Evolutionary conservation across 257 asterid genomes (phyloP).

Genomic region (Anisodus tanguticus): DNA sequence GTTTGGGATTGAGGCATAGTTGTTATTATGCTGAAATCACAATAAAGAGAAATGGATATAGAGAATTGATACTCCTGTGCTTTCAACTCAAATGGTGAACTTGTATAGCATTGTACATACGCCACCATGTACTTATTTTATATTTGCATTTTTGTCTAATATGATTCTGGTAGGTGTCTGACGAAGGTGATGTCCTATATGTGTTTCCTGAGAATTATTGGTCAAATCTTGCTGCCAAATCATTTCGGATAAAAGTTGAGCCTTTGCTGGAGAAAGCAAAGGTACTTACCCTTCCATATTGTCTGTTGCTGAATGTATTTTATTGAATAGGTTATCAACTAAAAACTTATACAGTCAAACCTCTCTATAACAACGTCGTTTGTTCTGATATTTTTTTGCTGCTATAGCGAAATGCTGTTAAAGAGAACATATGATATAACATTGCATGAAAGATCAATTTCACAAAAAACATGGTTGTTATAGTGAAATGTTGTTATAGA

Average conservation of each 20-base stretch:
- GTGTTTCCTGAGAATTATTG: conserved; percentile 76
- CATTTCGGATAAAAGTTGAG: conserved; percentile 70
- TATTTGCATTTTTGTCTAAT: neutral
- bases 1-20: no score
- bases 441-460: no score
- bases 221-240: conserved; percentile 80
- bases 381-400: no score
- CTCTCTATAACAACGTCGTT: no score
- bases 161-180: conserved; percentile 69
- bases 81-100: neutral
- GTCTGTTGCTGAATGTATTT: conserved; percentile 15
- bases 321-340: neutral
- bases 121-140: neutral
- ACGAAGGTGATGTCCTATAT: conserved; percentile 90
- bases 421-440: no score
- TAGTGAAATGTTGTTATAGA: no score
- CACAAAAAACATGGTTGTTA: no score
- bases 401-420: no score
- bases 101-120: neutral
- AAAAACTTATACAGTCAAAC: no score
- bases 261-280: conserved; percentile 81
- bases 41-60: no score
- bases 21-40: no score
- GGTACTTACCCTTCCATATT: conserved; percentile 46
- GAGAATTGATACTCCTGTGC: neutral